A percentile compares a stretch with the other conserved stretches of the same genome.
These are phyloP conservation scores for Phytophthora foliorum DNA, from an alignment of 352 stramenopile species.

Conservation along the genomic window DNA sequence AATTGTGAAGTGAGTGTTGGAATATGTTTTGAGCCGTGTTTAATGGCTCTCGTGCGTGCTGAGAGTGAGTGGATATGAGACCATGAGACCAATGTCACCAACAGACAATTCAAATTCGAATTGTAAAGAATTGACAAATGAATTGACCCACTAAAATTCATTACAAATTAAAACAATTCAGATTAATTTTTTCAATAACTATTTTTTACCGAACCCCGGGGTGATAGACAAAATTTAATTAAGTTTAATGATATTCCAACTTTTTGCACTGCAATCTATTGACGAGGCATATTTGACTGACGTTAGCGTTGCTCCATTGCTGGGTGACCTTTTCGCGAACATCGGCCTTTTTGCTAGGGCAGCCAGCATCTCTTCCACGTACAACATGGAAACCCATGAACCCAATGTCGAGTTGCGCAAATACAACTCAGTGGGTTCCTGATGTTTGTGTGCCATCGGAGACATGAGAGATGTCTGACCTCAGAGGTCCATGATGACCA, in stretches of 20 bases:
- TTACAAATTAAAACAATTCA: neutral
- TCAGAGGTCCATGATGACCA: no score
- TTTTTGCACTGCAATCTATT: no score
- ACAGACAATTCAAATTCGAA: neutral
- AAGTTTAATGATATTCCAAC: no score
- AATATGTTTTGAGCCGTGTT: neutral
- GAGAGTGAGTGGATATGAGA: neutral
- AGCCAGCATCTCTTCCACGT: neutral
- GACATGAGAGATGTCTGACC: neutral
- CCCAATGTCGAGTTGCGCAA: neutral
- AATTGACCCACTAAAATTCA: neutral
- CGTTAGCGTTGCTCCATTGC: no score
- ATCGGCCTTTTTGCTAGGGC: neutral
- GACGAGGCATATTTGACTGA: no score
- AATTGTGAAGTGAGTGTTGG: neutral
- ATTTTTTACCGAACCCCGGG: no score
- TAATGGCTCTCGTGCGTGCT: neutral
- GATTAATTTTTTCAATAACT: neutral
- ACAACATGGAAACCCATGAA: neutral
- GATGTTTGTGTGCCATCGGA: neutral
- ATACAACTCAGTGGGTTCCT: neutral
- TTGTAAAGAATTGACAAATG: neutral
- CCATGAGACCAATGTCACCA: neutral
- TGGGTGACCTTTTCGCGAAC: no score
- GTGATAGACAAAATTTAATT: no score